Conservation (phyloP, 371 early-diverging fungal genomes). For the Mucor circinelloides region DNA sequence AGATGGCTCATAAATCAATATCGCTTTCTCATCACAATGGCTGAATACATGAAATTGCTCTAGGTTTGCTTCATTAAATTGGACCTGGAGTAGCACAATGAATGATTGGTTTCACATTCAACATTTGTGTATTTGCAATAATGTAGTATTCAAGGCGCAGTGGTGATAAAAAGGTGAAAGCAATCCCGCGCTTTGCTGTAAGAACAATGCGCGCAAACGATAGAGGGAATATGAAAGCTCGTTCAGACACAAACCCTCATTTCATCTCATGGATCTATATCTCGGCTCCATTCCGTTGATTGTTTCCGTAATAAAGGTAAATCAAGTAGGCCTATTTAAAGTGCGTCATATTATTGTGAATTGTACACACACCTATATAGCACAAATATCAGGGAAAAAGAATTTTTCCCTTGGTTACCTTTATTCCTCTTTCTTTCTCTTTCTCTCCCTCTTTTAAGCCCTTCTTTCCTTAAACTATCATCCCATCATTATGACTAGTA, state of each 20-base stretch:
- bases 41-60: not conserved
- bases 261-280: not conserved
- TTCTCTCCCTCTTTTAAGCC: not conserved
- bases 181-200: not conserved
- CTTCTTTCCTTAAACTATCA: not conserved
- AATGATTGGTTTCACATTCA: not conserved
- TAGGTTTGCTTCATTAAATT: not conserved
- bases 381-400: not conserved
- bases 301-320: not conserved
- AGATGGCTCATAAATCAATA: too few relatives aligned
- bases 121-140: not conserved
- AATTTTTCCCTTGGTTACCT: not conserved
- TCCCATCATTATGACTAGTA: constrained; percentile 20
- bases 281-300: not conserved
- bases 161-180: not conserved
- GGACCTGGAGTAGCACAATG: not conserved
- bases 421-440: not conserved
- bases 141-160: not conserved
- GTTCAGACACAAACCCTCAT: too few relatives aligned
- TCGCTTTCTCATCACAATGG: too few relatives aligned
- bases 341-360: not conserved
- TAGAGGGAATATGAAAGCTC: not conserved
- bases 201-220: not conserved
- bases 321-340: not conserved
- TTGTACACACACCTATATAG: not conserved